Base-by-base conservation (phyloP, 139 green algal species). In the Nannochloris sp. region DNA sequence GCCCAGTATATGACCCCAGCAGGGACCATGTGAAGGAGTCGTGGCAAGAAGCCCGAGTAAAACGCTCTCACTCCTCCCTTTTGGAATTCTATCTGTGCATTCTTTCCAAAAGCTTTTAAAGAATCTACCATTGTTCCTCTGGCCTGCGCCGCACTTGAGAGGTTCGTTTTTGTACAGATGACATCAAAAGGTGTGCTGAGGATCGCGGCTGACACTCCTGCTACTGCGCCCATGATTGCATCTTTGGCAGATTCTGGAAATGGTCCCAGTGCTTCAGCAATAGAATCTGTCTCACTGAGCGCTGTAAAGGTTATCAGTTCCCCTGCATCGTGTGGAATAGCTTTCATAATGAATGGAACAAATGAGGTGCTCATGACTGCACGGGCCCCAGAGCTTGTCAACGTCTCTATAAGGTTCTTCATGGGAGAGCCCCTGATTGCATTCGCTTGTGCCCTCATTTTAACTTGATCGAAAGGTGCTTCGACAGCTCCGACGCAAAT, bases 141-240 rank as follows among this genome's bases (percentile, higher is more conserved):
- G 12, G 28, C 3, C 20, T 5, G n/a, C 25, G 33, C 31, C 25
- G 9, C 23, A 9, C 8, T 23, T 8, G 23, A 6, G 25, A 79
- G 29, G 50, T 85, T 79, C 67, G 89, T 82, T 61, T 78, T 78
- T 0, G 79, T 87, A 68, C 49, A 87, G 31, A 89, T 71, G 8
- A 75, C 68, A 70, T 91, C 85, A 55, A 78, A 84, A 6, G 85
- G 85, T 80, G 88, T 91, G 56, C 64, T 80, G 6, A 79, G 59
- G 3, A 89, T 55, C 12, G 86, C 84, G 23, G 80, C 77, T 10
- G 81, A 76, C 29, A 65, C 79, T 56, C 83, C 77, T 17, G 84
- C 77, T 0, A 65, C 72, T 4, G 74, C 84, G 31, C 85, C 74
- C 66, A 69, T 33, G n/a, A 63, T 10, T 6, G 26, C 28, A 23